phyloP scores from a whole-genome alignment of 1,284 basidiomycete genomes.

The Apiotrichum sp. region DNA sequence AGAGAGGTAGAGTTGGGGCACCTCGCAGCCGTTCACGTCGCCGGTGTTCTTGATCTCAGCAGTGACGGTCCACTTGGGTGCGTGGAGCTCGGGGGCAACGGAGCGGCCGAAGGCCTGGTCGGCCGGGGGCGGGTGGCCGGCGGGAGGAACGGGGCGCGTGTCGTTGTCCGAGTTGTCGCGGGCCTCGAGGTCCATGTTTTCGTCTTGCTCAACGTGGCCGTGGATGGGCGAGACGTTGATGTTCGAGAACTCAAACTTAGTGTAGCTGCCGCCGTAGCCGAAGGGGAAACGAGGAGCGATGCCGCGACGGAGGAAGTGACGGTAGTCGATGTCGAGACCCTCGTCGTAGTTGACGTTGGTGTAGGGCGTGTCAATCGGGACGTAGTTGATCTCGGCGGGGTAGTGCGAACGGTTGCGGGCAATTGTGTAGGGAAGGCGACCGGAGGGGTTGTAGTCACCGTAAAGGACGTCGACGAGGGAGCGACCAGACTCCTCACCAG shows the following conservation, averaged over 20 bases:
- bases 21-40: slow-evolving; percentile 45
- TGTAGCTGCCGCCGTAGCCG: slow-evolving; percentile 79
- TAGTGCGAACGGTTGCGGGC: slow-evolving; percentile 65
- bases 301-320: slow-evolving; percentile 64
- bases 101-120: background rate
- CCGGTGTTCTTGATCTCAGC: slow-evolving; percentile 50
- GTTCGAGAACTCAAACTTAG: slow-evolving; percentile 59
- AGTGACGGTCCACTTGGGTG: slow-evolving; percentile 39
- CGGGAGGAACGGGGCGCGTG: too few relatives aligned
- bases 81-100: slow-evolving; percentile 31
- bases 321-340: slow-evolving; percentile 69
- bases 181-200: background rate
- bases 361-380: slow-evolving; percentile 43
- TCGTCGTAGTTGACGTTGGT: slow-evolving; percentile 61
- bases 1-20: slow-evolving; percentile 45
- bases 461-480: slow-evolving; percentile 58
- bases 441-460: slow-evolving; percentile 62
- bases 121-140: background rate
- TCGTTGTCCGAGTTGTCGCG: background rate
- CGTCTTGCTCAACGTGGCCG: too few relatives aligned
- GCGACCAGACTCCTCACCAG: slow-evolving; percentile 73
- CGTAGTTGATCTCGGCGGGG: slow-evolving; percentile 51
- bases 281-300: slow-evolving; percentile 64
- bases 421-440: slow-evolving; percentile 72
- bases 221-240: background rate